Evolutionary conservation across 345 rosid species (phyloP).

Genomic region (Carallia pectinifolia): DNA sequence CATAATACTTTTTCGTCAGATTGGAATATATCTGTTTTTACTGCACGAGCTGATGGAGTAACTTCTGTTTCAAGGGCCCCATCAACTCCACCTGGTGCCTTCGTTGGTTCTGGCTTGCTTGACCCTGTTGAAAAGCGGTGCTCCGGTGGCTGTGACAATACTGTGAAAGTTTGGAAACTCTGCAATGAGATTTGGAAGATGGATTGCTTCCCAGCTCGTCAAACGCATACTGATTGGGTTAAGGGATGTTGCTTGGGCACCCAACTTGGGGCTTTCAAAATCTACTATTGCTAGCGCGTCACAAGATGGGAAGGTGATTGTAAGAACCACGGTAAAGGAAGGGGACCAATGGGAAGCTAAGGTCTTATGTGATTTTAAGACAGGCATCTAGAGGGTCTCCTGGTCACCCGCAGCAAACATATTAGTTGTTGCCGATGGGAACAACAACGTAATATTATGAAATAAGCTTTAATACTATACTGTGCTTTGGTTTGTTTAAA

Average conservation of each 20-base stretch:
- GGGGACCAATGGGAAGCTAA: not conserved
- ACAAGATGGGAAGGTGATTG: not conserved
- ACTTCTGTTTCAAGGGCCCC: no score
- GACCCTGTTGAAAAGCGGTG: no score
- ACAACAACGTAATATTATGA: slow-evolving; percentile 14
- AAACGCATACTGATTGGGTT: not conserved
- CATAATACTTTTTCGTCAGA: no score
- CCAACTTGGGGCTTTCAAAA: no score
- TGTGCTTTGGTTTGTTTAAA: no score
- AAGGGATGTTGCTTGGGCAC: not conserved
- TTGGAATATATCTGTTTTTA: no score
- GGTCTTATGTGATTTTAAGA: slow-evolving; percentile 4
- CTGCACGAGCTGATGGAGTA: no score
- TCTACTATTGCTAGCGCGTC: no score
- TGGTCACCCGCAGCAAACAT: slow-evolving; percentile 20
- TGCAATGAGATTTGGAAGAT: not conserved
- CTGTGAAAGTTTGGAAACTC: not conserved
- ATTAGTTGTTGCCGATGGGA: slow-evolving; percentile 17
- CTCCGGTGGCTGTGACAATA: not conserved
- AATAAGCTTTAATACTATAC: slow-evolving; percentile 11
- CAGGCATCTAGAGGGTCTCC: slow-evolving; percentile 20
- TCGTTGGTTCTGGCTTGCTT: no score
- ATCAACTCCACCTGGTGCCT: no score
- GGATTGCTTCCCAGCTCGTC: slow-evolving; percentile 1
- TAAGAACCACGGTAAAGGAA: not conserved